A percentile compares a stretch with the other conserved stretches of the same genome.
These are phyloP conservation scores for Chamaenerion angustifolium DNA, from an alignment of 345 rosid species.

Conservation along the genomic window DNA sequence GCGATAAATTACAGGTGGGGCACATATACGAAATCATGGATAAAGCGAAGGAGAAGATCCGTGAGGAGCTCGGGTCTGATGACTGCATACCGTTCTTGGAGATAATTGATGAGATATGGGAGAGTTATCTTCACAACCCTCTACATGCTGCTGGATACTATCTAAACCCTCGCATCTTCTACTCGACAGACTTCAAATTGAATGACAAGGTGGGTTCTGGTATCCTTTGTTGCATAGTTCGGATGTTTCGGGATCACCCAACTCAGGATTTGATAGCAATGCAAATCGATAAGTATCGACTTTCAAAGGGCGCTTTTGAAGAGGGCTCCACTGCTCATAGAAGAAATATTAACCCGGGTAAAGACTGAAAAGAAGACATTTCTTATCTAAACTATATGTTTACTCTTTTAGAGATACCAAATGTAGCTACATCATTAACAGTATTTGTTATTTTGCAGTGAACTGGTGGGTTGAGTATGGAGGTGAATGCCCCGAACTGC, in stretches of 20 bases:
- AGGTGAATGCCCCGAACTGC: conserved; percentile 34
- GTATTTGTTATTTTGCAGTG: conserved; percentile 14
- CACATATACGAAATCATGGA: conserved; percentile 53
- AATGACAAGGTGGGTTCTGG: conserved; percentile 39
- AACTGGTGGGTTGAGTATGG: conserved; percentile 53
- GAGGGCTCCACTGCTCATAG: conserved; percentile 26
- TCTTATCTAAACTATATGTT: no score
- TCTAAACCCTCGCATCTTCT: conserved; percentile 43
- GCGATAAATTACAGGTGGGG: conserved; percentile 31
- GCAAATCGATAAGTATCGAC: conserved; percentile 33
- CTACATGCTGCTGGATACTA: conserved; percentile 63
- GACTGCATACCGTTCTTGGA: conserved; percentile 37
- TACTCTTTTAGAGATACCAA: no score
- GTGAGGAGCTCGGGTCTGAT: conserved; percentile 14
- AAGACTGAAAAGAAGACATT: no score
- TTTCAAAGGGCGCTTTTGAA: conserved; percentile 23
- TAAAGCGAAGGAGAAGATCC: conserved; percentile 37
- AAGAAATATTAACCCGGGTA: conserved; percentile 33
- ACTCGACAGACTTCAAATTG: conserved; percentile 27
- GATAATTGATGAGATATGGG: conserved; percentile 54
- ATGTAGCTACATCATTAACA: not conserved
- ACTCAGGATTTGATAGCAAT: conserved; percentile 15
- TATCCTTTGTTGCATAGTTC: conserved; percentile 24
- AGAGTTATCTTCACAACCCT: conserved; percentile 31
- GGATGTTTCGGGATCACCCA: conserved; percentile 17